A percentile compares a stretch with the other conserved stretches of the same genome.
Conservation (phyloP, 306 rosid genomes). For the Cicer judaicum region DNA sequence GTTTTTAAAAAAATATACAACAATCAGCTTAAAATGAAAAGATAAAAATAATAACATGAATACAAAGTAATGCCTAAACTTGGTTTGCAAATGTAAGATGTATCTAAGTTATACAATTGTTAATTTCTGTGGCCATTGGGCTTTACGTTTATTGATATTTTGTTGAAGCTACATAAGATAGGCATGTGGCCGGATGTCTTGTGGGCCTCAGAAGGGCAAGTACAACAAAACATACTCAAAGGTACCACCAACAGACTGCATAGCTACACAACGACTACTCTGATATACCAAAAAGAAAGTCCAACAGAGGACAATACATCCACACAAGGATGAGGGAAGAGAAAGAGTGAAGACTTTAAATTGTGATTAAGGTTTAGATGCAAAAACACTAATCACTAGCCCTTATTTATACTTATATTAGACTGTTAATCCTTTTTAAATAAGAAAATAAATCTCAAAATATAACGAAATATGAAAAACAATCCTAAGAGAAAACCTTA, state of each 20-base stretch:
- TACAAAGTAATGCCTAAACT: not conserved
- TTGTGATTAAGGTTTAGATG: constrained; percentile 9
- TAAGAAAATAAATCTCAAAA: not conserved
- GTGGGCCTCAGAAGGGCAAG: too few species aligned
- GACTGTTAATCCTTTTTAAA: not conserved
- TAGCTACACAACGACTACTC: too few species aligned
- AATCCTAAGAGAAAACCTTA: too few species aligned
- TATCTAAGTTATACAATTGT: constrained; percentile 9
- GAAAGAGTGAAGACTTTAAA: constrained; percentile 4
- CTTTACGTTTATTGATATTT: constrained; percentile 19
- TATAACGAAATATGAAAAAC: too few species aligned
- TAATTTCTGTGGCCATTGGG: constrained; percentile 14
- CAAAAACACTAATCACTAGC: not conserved
- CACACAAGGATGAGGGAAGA: not conserved
- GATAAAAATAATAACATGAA: not conserved
- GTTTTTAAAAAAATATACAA: not conserved
- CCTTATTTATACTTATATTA: not conserved
- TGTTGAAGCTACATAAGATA: not conserved
- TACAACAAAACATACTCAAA: too few species aligned
- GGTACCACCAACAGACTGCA: too few species aligned
- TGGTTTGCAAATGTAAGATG: constrained; percentile 20
- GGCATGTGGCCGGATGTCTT: too few species aligned
- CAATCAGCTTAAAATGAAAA: constrained; percentile 17
- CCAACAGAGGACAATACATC: too few species aligned
- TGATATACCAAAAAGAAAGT: too few species aligned